A percentile compares a stretch with the other conserved stretches of the same genome.
Evolutionary conservation across 1,139 yeast genomes (phyloP).

Genomic region (Geotrichum bryndzae): DNA sequence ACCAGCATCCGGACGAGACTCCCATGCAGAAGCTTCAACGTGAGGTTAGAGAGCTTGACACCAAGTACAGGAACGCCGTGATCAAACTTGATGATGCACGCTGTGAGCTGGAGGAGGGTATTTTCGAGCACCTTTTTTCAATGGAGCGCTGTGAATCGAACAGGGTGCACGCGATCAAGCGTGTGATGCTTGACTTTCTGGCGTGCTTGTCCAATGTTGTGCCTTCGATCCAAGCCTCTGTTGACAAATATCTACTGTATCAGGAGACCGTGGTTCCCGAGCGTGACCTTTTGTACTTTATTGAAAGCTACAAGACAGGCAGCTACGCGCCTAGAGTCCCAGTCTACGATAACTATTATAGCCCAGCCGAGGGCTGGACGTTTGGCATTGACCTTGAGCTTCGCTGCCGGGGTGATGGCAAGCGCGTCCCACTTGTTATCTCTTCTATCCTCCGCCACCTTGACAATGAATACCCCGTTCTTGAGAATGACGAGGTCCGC

Average conservation of each 20-base stretch:
- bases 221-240: constrained; percentile 42
- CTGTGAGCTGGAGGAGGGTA: constrained; percentile 67
- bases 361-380: constrained; percentile 59
- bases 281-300: constrained; percentile 59
- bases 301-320: constrained; percentile 71
- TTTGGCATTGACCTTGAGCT: constrained; percentile 78
- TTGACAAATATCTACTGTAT: constrained; percentile 54
- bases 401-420: constrained; percentile 66
- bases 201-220: constrained; percentile 51
- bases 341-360: constrained; percentile 73
- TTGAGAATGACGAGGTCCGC: constrained; percentile 64
- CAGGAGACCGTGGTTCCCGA: constrained; percentile 71
- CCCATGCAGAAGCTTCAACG: constrained; percentile 48
- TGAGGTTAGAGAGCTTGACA: constrained; percentile 59
- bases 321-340: constrained; percentile 67
- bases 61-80: constrained; percentile 54
- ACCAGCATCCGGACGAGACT: constrained; percentile 46
- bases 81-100: constrained; percentile 58
- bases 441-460: constrained; percentile 61
- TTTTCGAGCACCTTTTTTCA: constrained; percentile 67
- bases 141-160: constrained; percentile 84
- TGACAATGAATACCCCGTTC: constrained; percentile 65
- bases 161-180: constrained; percentile 68
- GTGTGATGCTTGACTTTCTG: constrained; percentile 68
- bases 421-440: constrained; percentile 65